phyloP scores from a whole-genome alignment of 2,329 filamentous ascomycete species.

The Nannizzia gypsea region DNA sequence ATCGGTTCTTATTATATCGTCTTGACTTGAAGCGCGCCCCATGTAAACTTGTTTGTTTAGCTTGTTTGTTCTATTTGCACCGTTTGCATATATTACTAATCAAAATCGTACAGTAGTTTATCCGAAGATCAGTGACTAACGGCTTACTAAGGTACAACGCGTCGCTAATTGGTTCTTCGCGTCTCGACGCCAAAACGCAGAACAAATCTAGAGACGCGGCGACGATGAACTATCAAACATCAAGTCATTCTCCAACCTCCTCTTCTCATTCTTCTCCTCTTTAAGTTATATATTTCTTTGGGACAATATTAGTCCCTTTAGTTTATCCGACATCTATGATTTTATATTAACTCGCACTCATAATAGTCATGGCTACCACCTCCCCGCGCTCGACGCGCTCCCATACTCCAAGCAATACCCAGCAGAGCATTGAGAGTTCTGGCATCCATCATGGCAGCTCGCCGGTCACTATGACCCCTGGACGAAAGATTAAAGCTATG shows the following conservation, averaged over 20 bases:
- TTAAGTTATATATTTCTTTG: neutral
- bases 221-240: neutral
- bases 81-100: neutral
- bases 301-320: neutral
- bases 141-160: neutral
- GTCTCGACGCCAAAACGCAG: neutral
- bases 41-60: neutral
- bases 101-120: neutral
- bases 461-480: slow-evolving; percentile 31
- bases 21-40: neutral
- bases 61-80: neutral
- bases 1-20: neutral
- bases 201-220: neutral
- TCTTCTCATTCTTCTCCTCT: neutral
- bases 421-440: neutral
- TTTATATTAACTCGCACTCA: neutral
- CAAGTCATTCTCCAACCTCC: neutral
- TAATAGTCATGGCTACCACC: neutral
- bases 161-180: neutral
- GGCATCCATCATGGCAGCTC: slow-evolving; percentile 15
- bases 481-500: slow-evolving; percentile 39
- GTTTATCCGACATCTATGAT: neutral
- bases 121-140: neutral
- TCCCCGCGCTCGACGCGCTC: neutral
- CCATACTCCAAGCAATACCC: neutral